These are phyloP conservation scores for Anastatica hierochuntica DNA, from an alignment of 345 rosid species.

Conservation along the genomic window DNA sequence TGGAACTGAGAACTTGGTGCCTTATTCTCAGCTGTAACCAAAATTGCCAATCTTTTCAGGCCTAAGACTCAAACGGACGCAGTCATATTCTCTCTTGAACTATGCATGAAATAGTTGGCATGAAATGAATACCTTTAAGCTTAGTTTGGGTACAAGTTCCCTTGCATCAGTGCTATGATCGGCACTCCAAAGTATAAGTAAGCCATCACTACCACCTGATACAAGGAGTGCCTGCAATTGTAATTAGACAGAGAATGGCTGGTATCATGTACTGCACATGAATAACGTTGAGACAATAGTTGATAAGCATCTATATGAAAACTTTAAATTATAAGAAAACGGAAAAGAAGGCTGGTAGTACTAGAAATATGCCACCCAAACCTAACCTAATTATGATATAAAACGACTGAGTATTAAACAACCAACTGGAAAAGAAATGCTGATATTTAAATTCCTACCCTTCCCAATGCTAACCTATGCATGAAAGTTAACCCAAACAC, in stretches of 20 bases:
- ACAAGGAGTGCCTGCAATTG: slow-evolving; percentile 83
- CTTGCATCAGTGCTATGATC: slow-evolving; percentile 90
- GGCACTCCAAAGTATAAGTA: slow-evolving; percentile 92
- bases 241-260: slow-evolving; percentile 10
- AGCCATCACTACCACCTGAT: slow-evolving; percentile 95
- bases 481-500: not conserved
- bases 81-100: not conserved
- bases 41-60: slow-evolving; percentile 1
- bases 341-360: not conserved
- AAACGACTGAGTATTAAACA: not conserved
- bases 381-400: slow-evolving; percentile 2
- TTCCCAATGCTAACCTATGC: not conserved
- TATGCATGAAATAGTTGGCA: slow-evolving; percentile 10
- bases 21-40: not conserved
- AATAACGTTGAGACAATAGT: not conserved
- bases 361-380: not conserved
- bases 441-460: not conserved
- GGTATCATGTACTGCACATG: slow-evolving; percentile 5
- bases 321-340: not conserved
- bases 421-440: slow-evolving; percentile 1
- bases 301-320: not conserved
- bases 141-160: slow-evolving; percentile 96
- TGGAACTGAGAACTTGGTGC: slow-evolving; percentile 4
- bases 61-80: not conserved
- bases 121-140: slow-evolving; percentile 59